Base-by-base conservation (phyloP, 2,329 filamentous ascomycete genomes). In the Alternaria novae-zelandiae region DNA sequence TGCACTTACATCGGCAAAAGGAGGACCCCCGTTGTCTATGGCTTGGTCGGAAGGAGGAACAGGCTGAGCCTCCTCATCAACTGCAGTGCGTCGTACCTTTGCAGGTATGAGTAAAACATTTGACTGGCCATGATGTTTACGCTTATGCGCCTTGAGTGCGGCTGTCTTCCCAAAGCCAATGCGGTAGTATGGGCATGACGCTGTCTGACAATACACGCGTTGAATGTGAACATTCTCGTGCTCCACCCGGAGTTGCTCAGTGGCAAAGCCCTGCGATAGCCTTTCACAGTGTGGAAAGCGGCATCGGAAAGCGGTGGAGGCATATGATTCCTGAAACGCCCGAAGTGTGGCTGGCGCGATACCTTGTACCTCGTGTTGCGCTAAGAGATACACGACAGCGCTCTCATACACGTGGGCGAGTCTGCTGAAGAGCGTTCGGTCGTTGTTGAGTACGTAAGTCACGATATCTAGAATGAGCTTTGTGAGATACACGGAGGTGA, bases 351-450 rank as follows among this genome's bases (percentile, higher is more conserved):
- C 13, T 1, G 13, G 13, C 13, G 30, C 4, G 9, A 36, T 9
- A 9, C 30, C 30, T 0, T 36, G 3, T 0, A 36, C 13, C 0
- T 36, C 6, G 0, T 3, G 6, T 9, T 5, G 30, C 1, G 30
- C 13, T 7, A 36, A 36, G 1, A 36, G 30, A 36, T 36, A 0
- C 6, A 36, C 30, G 0, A 36, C 7, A 2, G 30, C 30, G 1
- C 30, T 5, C 7, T 36, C 30, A 0, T 36, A 36, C 9, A 2
- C 2, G 30, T 36, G 6, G 4, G 30, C 30, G 1, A 36, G 13
- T 5, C 4, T 8, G 30, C 30, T 36, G 13, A 36, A 36, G 1
- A 36, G 30, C 30, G 30, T 36, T 4, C 30, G 6, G 13, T 36
- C 30, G 13, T 15, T 36, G 2, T n/a, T 5, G 4, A 9, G 1